These are phyloP conservation scores for Triticum monococcum DNA, from an alignment of 176 grass and related monocot species.

Conservation along the genomic window DNA sequence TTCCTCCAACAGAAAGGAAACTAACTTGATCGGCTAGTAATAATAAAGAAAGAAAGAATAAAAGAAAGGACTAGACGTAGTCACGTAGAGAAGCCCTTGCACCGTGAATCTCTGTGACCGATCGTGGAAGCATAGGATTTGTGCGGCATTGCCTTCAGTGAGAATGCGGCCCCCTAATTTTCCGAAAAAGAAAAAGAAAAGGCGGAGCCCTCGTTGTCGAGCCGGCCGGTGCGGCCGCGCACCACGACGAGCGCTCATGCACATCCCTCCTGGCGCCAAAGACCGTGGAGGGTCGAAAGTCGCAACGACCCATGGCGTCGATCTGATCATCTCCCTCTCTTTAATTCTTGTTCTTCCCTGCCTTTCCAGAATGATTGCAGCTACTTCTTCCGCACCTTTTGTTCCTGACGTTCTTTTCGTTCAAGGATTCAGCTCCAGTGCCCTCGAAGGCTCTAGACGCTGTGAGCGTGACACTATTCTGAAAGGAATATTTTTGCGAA, in stretches of 20 bases:
- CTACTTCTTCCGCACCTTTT: neutral
- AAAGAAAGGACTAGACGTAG: too few relatives aligned
- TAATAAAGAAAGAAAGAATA: neutral
- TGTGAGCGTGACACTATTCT: neutral
- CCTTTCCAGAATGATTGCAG: neutral
- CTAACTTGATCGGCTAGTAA: too few relatives aligned
- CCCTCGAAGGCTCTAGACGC: neutral
- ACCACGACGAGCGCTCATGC: conserved; percentile 6
- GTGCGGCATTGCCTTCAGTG: conserved; percentile 20
- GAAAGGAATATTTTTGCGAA: conserved; percentile 9
- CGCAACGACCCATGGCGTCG: neutral
- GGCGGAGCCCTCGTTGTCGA: neutral
- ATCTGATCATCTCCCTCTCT: neutral
- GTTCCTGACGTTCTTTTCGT: neutral
- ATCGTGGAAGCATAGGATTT: neutral
- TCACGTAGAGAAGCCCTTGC: neutral
- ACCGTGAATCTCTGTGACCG: neutral
- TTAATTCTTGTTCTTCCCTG: neutral
- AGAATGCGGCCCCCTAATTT: neutral
- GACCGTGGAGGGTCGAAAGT: neutral
- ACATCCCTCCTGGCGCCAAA: conserved; percentile 15
- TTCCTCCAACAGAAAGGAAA: neutral
- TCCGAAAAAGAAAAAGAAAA: neutral
- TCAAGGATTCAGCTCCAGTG: neutral
- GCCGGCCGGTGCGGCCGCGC: neutral